Base-by-base conservation (phyloP, 2,329 filamentous ascomycete species). In the Colletotrichum sp. region DNA sequence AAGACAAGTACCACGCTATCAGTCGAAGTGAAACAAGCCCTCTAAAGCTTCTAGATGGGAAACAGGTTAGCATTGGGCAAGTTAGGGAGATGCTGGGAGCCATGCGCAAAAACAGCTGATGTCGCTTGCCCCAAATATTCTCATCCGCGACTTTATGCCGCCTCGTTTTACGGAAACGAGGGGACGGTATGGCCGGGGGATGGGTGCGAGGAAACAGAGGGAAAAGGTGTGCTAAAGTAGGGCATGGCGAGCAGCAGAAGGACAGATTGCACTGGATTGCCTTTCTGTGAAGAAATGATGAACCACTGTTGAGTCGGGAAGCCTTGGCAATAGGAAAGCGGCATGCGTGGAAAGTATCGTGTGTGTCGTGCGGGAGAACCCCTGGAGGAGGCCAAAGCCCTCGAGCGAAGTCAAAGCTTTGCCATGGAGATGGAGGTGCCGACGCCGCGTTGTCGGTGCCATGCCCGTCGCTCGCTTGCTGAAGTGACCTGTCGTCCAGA, bases 391-490 rank as follows among this genome's bases (percentile, higher is more conserved):
- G 70, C 21, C 64, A 66, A 65, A 73, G 64, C 70, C 62, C 34
- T 28, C 16, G 34, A 64, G n/a, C n/a, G 67, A 48, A 73, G 70
- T 76, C 73, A 67, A 76, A 73, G 73, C 73, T 73, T 64, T 76
- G 73, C 73, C 70, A 76, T 73, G 73, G 73, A 43, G 73, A 76
- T 73, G 62, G 70, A 43, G 58, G 48, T 67, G 72, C 55, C 62
- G 56, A 15, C 24, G 70, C 73, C 70, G 65, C 64, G 56, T 38
- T 32, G 64, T 73, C 58, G 73, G 70, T 69, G 73, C 38, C 55
- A 52, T 58, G 65, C 61, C 65, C 34, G 52, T 24, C 32, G 55
- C 30, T 36, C 32, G 58, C 58, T 34, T 62, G 58, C 58, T 21
- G 30, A 36, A 18, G n/a, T 24, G 56, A 61, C 55, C 70, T 65